These are phyloP conservation scores for Salix dunnii DNA, from an alignment of 345 rosid genomes.

Conservation along the genomic window DNA sequence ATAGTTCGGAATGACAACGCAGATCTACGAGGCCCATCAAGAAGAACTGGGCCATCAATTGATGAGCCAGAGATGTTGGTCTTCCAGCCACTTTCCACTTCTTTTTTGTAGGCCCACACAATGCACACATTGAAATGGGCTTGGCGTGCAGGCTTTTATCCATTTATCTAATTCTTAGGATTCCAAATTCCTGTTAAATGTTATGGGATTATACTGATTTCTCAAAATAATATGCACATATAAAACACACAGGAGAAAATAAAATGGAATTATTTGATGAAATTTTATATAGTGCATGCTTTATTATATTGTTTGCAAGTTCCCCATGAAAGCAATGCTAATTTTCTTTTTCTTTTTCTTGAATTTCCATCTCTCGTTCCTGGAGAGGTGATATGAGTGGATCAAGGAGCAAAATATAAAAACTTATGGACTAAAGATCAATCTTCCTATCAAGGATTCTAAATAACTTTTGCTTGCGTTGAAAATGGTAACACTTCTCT, in stretches of 20 bases:
- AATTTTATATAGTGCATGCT: too few species aligned
- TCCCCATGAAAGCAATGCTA: too few species aligned
- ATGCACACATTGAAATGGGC: not conserved
- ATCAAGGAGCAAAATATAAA: too few species aligned
- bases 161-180: too few species aligned
- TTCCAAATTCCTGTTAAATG: too few species aligned
- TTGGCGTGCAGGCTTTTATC: not conserved
- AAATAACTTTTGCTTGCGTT: too few species aligned
- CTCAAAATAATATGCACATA: not conserved
- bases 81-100: too few species aligned
- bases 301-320: too few species aligned
- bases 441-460: not conserved
- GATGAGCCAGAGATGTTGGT: too few species aligned
- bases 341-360: too few species aligned
- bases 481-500: not conserved
- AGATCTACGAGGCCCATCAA: not conserved
- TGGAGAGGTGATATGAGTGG: not conserved
- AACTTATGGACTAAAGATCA: not conserved
- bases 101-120: too few species aligned
- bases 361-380: not conserved
- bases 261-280: not conserved
- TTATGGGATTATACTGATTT: not conserved
- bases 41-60: not conserved
- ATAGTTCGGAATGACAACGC: not conserved
- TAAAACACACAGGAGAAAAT: not conserved